Base-by-base conservation (phyloP, 1,139 yeast species). In the Taphrina confusa region DNA sequence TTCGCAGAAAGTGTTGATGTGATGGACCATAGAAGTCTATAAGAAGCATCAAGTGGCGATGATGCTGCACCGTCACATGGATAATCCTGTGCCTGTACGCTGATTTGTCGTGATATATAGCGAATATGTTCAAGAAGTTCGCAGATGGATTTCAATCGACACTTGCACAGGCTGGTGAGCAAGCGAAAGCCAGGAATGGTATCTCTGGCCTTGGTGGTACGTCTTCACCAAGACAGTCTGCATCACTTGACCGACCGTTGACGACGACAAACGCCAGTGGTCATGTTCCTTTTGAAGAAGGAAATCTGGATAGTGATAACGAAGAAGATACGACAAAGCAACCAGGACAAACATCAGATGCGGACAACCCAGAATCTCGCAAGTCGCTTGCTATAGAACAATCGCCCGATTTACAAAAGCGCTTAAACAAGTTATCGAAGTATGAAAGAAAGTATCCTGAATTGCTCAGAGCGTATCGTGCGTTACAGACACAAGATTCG, bases 361-460 rank as follows among this genome's bases (percentile, higher is more conserved):
- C 1, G 23, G 20, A 18, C 25, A 18, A 28, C 20, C 11, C 37
- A 11, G 25, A 45, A 2, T 1, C 30, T 30, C 30, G 25, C 16
- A 23, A 42, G 47, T 5, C 47, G 22, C 47, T 18, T 11, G 11
- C 16, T 14, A 4, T 3, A 25, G 67, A 78, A 1, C 71, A 84
- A 33, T 82, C 90, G 0, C 78, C 78, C 4, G 79, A 78, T 8
- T 72, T 87, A 28, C 79, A 80, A 65, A 75, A 83, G 12, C 86
- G 85, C 68, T 74, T 91, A 72, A 80, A 80, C 64, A 90, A 88
- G 74, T 88, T 88, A 70, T 83, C 81, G 62, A 90, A 89, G 71
- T 92, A 90, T 71, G 97, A 92, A 71, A 87, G 86, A 61, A 88
- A 88, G 69, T 91, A 90, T 70, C 97, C 97, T 0, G 73, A 83